A percentile compares a stretch with the other conserved stretches of the same genome.
phyloP scores from a whole-genome alignment of 2,329 filamentous ascomycete species.

The Grosmannia clavigera region DNA sequence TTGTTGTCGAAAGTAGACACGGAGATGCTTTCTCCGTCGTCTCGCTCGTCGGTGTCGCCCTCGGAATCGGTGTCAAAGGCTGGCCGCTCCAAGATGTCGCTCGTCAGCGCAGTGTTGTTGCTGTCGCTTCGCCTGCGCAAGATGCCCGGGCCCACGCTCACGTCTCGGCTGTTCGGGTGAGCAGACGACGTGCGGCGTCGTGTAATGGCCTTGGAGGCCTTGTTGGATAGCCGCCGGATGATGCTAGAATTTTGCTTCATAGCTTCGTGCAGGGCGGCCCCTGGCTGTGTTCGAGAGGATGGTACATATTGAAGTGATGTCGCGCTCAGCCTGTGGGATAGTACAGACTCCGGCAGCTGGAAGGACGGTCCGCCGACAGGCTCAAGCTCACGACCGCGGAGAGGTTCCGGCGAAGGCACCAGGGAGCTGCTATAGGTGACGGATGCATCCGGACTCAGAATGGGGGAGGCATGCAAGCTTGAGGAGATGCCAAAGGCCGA shows the following conservation, averaged over 20 bases:
- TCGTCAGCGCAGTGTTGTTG: slow-evolving; percentile 54
- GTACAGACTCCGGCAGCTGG: slow-evolving; percentile 61
- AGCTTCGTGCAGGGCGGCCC: slow-evolving; percentile 38
- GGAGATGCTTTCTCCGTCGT: slow-evolving; percentile 18
- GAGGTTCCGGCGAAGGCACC: slow-evolving; percentile 54
- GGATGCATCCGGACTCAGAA: slow-evolving; percentile 39
- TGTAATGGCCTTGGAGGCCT: slow-evolving; percentile 54
- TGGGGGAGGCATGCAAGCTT: slow-evolving; percentile 43
- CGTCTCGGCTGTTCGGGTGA: slow-evolving; percentile 65
- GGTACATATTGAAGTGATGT: slow-evolving; percentile 43
- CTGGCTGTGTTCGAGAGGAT: slow-evolving; percentile 18
- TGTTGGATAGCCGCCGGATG: slow-evolving; percentile 75
- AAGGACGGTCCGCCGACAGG: slow-evolving; percentile 41
- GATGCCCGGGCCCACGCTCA: slow-evolving; percentile 80
- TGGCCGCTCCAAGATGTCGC: slow-evolving; percentile 8
- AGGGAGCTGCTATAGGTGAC: slow-evolving; percentile 49
- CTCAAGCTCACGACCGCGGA: slow-evolving; percentile 41
- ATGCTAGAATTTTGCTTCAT: slow-evolving; percentile 37
- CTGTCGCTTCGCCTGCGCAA: slow-evolving; percentile 78
- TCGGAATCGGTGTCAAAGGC: slow-evolving; percentile 40
- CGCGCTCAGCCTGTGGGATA: slow-evolving; percentile 45
- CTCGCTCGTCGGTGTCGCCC: slow-evolving; percentile 42
- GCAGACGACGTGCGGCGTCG: slow-evolving; percentile 68
- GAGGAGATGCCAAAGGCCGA: slow-evolving; percentile 45
- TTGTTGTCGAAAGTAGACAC: slow-evolving; percentile 26